phyloP scores from a whole-genome alignment of 179 eudicot species.

The Silene vulgaris region DNA sequence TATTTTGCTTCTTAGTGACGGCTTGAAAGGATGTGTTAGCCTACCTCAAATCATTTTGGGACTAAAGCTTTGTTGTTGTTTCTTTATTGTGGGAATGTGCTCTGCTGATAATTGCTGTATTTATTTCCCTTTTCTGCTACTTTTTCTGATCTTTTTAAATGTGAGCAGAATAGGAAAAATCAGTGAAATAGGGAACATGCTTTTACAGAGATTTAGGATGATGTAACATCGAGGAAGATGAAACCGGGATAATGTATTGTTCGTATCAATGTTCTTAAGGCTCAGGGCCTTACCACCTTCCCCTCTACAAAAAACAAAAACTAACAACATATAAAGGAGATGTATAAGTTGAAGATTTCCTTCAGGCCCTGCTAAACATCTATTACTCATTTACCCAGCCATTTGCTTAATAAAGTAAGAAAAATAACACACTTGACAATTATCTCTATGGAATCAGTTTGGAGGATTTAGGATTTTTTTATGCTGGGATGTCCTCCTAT shows the following conservation, averaged over 20 bases:
- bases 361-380: too few species aligned
- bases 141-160: background rate
- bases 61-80: background rate
- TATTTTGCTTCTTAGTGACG: background rate
- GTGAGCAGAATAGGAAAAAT: background rate
- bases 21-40: background rate
- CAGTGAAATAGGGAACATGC: background rate
- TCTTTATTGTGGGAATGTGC: background rate
- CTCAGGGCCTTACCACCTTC: too few species aligned
- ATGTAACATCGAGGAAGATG: too few species aligned
- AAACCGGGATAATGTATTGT: too few species aligned
- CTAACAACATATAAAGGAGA: too few species aligned
- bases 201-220: background rate
- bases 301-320: too few species aligned
- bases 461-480: too few species aligned
- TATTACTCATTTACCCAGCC: too few species aligned
- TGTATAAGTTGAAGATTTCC: too few species aligned
- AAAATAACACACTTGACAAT: background rate
- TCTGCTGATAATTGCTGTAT: background rate
- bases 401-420: too few species aligned
- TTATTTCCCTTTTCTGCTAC: background rate
- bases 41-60: background rate
- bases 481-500: too few species aligned
- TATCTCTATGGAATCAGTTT: background rate
- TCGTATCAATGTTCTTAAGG: too few species aligned